Conservation (phyloP, 495 filamentous ascomycete species). For the Extremus antarcticus region DNA sequence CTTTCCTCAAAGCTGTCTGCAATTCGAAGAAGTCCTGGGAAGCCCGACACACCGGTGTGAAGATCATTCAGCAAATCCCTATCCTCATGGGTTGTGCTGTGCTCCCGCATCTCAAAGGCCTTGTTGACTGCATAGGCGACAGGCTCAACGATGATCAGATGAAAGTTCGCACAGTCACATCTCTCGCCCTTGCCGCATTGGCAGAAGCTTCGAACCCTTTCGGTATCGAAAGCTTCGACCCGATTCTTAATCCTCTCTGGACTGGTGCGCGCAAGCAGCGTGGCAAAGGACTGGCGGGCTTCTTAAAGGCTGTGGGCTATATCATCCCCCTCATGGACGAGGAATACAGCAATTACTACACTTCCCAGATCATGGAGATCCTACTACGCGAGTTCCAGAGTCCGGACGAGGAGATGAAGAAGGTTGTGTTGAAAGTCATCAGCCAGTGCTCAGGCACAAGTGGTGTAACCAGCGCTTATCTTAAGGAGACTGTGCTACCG, state of each 20-base stretch:
- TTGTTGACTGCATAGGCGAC: slow-evolving; percentile 92
- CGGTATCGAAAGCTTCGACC: slow-evolving; percentile 97
- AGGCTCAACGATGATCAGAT: slow-evolving; percentile 96
- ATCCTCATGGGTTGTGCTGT: slow-evolving; percentile 98
- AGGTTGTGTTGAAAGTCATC: slow-evolving; percentile 92
- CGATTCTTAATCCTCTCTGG: slow-evolving; percentile 95
- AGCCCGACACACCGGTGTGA: slow-evolving; percentile 96
- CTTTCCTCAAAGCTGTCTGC: slow-evolving; percentile 91
- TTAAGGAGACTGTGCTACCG: slow-evolving; percentile 86
- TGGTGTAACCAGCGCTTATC: slow-evolving; percentile 86
- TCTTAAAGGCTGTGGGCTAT: slow-evolving; percentile 94
- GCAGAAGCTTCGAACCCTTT: slow-evolving; percentile 96
- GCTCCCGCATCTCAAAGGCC: slow-evolving; percentile 85
- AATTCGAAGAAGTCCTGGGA: slow-evolving; percentile 99
- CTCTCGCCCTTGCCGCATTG: slow-evolving; percentile 86
- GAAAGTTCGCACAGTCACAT: slow-evolving; percentile 92
- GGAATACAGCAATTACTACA: slow-evolving; percentile 98
- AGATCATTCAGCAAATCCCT: slow-evolving; percentile 98
- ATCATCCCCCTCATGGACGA: slow-evolving; percentile 99
- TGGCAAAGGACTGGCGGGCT: slow-evolving; percentile 90
- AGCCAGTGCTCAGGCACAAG: slow-evolving; percentile 93
- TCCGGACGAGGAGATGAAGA: slow-evolving; percentile 99
- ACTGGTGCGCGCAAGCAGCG: slow-evolving; percentile 90
- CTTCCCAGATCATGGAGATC: slow-evolving; percentile 97
- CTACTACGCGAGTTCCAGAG: slow-evolving; percentile 90